phyloP scores from a whole-genome alignment of 768 basidiomycete genomes.

The Steccherinum ochraceum region DNA sequence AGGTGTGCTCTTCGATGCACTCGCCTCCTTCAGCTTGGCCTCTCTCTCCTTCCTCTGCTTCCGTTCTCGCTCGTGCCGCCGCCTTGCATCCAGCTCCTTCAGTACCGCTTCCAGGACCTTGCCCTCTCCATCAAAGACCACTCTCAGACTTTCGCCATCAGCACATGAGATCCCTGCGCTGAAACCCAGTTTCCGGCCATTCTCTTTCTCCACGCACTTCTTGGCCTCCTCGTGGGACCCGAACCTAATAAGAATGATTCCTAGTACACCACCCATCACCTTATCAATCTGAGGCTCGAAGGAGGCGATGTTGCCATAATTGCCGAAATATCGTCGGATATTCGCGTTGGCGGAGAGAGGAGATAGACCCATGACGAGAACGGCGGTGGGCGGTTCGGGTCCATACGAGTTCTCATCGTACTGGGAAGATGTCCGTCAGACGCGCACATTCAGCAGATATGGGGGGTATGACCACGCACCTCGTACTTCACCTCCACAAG shows the following conservation, averaged over 20 bases:
- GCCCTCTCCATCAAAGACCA: conserved; percentile 78
- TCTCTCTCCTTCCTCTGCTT: conserved; percentile 39
- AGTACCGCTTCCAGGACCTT: conserved; percentile 55
- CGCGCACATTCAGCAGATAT: not conserved
- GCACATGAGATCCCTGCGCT: conserved; percentile 24
- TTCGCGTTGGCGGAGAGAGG: conserved; percentile 61
- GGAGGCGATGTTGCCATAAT: conserved; percentile 53
- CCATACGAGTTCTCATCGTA: conserved; percentile 69
- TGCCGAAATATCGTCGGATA: conserved; percentile 59
- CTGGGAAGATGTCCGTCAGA: conserved; percentile 41
- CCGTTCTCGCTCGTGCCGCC: conserved; percentile 41
- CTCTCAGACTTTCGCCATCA: conserved; percentile 60
- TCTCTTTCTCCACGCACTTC: conserved; percentile 55
- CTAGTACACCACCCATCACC: conserved; percentile 74
- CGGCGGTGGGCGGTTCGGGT: conserved; percentile 65
- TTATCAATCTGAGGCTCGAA: conserved; percentile 78
- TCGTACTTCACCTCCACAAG: conserved; percentile 49
- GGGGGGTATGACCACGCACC: conserved; percentile 31
- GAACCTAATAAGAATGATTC: conserved; percentile 73
- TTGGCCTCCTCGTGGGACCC: conserved; percentile 60
- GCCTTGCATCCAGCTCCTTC: conserved; percentile 51
- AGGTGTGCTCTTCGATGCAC: conserved; percentile 4
- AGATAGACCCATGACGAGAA: conserved; percentile 68
- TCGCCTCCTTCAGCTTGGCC: conserved; percentile 17
- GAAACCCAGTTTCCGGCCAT: conserved; percentile 48